Evolutionary conservation across 345 rosid species (phyloP), one percentile per base, ranked within the genome.

Genomic region (Rubroshorea leprosula): DNA sequence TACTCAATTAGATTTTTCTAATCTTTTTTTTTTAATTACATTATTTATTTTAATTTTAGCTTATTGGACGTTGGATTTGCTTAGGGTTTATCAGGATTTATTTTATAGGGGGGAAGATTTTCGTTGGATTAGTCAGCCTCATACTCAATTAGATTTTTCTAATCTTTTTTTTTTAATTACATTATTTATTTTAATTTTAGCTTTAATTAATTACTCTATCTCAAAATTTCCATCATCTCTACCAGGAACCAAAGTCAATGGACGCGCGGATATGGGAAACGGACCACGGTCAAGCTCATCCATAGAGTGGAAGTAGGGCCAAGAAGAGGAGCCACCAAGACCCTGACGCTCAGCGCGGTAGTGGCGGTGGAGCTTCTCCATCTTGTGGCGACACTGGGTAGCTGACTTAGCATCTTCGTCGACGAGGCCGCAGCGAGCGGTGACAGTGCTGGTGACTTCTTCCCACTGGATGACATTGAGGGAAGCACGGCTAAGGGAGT

Each of bases 381-480:
- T 89, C 85, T 87, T 80, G 78, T 82, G 95, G 48, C 88, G 78
- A 70, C 89, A 88, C 76, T 86, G 92, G 47, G 78, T 62, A 44
- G 86, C 49, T 55, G 95, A 63, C 58, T 83, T 78, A 0, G 69
- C 52, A 22, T 73, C 55, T 16, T 61, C 52, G 50, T 78, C 79
- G 67, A 7, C 23, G 45, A 72, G 76, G 74, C 84, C 81, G 71
- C 91, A 82, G 57, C 85, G 86, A 50, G 69, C 70, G 20, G 88
- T 81, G 63, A 84, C 85, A 45, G 77, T 58, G 20, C 39, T 80
- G 60, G 90, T 82, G 22, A 88, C 79, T 49, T 84, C 92, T 49
- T 88, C 88, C 98, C 96, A 87, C 29, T 81, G 87, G 54, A 24
- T 67, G 53, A 83, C 77, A 61, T 78, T 85, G 51, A 87, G 91